Percentiles rank a stretch among this genome's conserved stretches.
phyloP scores from a whole-genome alignment of 2,329 filamentous ascomycete species.

The Ascochyta viciae-villosae region DNA sequence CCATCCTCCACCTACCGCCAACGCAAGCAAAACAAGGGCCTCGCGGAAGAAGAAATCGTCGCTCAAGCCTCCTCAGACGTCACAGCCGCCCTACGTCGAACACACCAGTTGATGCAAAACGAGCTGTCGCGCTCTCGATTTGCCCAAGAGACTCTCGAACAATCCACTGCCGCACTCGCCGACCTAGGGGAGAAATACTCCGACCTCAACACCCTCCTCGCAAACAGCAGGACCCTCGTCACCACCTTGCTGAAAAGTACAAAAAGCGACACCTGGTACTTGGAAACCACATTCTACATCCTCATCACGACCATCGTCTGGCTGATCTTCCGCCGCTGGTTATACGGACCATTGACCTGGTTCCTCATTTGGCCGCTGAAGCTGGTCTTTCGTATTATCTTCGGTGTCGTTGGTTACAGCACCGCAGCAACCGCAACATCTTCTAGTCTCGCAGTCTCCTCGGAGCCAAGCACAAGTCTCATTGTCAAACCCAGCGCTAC shows the following conservation, averaged over 20 bases:
- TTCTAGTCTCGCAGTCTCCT: constrained; percentile 23
- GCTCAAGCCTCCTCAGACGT: constrained; percentile 82
- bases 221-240: constrained; percentile 76
- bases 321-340: constrained; percentile 81
- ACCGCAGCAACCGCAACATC: constrained; percentile 31
- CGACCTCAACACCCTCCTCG: constrained; percentile 77
- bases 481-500: constrained; percentile 56
- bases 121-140: constrained; percentile 89
- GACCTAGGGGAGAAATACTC: constrained; percentile 83
- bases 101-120: constrained; percentile 83
- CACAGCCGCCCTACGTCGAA: constrained; percentile 81
- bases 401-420: constrained; percentile 64
- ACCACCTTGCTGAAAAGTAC: constrained; percentile 82
- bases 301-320: constrained; percentile 79
- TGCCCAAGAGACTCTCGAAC: constrained; percentile 84
- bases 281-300: constrained; percentile 87
- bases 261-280: constrained; percentile 98
- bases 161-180: constrained; percentile 82
- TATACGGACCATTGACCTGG: constrained; percentile 94
- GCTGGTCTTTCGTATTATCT: constrained; percentile 65
- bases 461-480: constrained; percentile 42
- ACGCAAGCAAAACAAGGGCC: constrained; percentile 54
- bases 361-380: constrained; percentile 83
- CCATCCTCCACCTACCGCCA: constrained; percentile 47
- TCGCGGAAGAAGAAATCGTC: constrained; percentile 75